Evolutionary conservation across 202 grass and related monocot species (phyloP), one percentile per base, ranked within the genome.

Genomic region (Cymbopogon flexuosus): DNA sequence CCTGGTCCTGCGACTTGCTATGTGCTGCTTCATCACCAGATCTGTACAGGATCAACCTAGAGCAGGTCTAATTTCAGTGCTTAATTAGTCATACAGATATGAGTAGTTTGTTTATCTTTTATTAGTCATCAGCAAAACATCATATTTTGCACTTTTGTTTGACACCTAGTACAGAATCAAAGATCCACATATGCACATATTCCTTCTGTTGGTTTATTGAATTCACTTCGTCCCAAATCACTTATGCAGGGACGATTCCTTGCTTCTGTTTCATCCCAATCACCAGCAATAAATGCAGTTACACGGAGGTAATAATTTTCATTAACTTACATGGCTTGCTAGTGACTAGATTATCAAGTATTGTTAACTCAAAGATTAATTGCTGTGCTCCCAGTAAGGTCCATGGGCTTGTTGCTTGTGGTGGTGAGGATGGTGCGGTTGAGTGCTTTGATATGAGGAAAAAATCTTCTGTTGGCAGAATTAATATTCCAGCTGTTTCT

Each of bases 361-460:
- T 79, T 71, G 9, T 83, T 68, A 41, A 71, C 58, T 63, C 77
- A n/a, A 80, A 27, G 27, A 37, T 81, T 58, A 79, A 60, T 75
- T 81, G 16, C 59, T 37, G 57, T 74, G 63, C 68, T 85, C 47
- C 52, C 79, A 97, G 95, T 82, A 70, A 22, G 31, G 60, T 94
- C 62, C 95, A 97, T 80, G 95, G 95, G 24, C 91, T 97, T 47
- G 72, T 97, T 76, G 95, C 95, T 87, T 97, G 90, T 89, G 95
- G 95, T 77, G 95, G 90, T 61, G 90, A 93, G 68, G 95, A 97
- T 77, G 95, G 95, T 75, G 88, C 84, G 1, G 90, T 97, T 34
- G 95, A 97, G 69, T 97, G 92, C 90, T 97, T 97, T 93, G 95
- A 97, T 88, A 89, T 91, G 89, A 90, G 92, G 57, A 88, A 79